phyloP scores from a whole-genome alignment of 169 alveolate species.

The Cryptosporidium tyzzeri region DNA sequence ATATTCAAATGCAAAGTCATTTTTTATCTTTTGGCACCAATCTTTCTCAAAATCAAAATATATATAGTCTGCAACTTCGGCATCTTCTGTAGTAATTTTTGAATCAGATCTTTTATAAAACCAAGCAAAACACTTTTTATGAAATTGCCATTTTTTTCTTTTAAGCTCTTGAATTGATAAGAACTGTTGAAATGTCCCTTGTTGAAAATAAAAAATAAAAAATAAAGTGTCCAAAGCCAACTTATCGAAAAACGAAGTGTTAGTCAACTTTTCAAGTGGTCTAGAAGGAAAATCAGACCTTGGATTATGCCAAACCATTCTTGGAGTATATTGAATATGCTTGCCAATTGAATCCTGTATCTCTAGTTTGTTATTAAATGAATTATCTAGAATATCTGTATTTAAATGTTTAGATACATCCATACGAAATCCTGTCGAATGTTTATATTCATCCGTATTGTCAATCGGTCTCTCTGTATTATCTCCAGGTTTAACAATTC shows the following conservation, averaged over 20 bases:
- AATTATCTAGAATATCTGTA: constrained; percentile 36
- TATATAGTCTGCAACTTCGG: constrained; percentile 73
- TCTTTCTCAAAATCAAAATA: constrained; percentile 81
- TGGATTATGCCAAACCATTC: constrained; percentile 76
- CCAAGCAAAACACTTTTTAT: constrained; percentile 82
- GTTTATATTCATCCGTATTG: background rate
- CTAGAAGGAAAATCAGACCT: constrained; percentile 63
- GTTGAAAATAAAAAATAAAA: constrained; percentile 82
- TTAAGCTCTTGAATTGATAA: constrained; percentile 82
- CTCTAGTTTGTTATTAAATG: constrained; percentile 32
- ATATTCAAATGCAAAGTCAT: constrained; percentile 79
- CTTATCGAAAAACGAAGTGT: constrained; percentile 58
- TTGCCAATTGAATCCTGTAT: constrained; percentile 55
- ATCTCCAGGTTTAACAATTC: constrained; percentile 2
- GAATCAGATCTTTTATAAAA: constrained; percentile 78
- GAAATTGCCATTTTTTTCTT: constrained; percentile 80
- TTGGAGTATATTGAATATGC: constrained; percentile 69
- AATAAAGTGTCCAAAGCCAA: constrained; percentile 80
- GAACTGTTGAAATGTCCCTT: constrained; percentile 80
- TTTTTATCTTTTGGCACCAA: constrained; percentile 79
- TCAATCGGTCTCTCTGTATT: background rate
- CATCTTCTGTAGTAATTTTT: constrained; percentile 62
- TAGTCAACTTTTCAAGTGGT: constrained; percentile 24
- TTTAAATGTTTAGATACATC: constrained; percentile 18
- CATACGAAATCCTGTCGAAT: constrained; percentile 31